A percentile compares a stretch with the other conserved stretches of the same genome.
Conservation (phyloP, 2,329 filamentous ascomycete genomes). For the Diplodia mutila region DNA sequence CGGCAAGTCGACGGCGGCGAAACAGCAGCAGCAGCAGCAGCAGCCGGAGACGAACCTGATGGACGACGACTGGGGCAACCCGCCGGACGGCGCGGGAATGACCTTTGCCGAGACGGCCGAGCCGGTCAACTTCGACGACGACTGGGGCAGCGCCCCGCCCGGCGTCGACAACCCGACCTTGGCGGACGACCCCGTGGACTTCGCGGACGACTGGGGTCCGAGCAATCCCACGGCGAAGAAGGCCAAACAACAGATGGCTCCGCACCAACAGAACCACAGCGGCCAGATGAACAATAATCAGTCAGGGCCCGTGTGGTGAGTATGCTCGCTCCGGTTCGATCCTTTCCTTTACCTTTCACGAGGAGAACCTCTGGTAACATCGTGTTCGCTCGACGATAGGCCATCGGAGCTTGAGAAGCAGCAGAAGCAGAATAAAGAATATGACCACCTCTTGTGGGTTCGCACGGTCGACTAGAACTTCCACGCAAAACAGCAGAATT, state of each 20-base stretch:
- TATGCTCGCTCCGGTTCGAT: not conserved
- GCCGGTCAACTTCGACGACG: not conserved
- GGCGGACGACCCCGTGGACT: not conserved
- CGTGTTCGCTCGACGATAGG: not conserved
- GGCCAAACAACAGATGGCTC: too few relatives aligned
- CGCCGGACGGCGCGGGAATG: not conserved
- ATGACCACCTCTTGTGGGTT: conserved; percentile 4
- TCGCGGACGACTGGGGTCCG: conserved; percentile 8
- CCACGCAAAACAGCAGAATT: not conserved
- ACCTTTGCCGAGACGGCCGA: not conserved
- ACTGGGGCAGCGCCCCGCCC: conserved; percentile 18
- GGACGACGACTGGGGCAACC: conserved; percentile 12
- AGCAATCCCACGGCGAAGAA: not conserved
- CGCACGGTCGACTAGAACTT: conserved; percentile 1
- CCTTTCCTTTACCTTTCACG: not conserved
- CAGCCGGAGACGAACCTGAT: conserved; percentile 4
- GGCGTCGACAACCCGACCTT: not conserved
- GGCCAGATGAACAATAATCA: not conserved
- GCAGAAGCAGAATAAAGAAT: conserved; percentile 6
- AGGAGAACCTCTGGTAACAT: not conserved
- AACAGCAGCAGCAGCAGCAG: not conserved
- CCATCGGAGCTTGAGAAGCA: not conserved
- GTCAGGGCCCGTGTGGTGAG: conserved; percentile 3
- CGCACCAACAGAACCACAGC: not conserved
- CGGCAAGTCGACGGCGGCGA: not conserved